Conservation (phyloP, 106 monocot genomes). For the Triglochin maritima region DNA sequence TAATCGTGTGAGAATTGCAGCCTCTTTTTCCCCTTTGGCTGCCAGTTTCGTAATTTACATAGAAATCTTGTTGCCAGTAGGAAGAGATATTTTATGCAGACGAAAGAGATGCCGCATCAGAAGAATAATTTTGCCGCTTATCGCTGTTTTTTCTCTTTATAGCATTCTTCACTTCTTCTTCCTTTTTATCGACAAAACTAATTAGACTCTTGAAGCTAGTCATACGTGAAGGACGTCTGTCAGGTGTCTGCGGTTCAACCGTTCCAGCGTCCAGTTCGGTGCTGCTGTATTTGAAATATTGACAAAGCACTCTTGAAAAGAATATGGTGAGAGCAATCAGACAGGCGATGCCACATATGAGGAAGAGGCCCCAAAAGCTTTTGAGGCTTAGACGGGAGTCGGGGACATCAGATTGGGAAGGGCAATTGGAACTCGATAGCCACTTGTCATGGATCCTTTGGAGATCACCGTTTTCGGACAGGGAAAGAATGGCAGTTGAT, state of each 20-base stretch:
- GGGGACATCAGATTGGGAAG: constrained; percentile 11
- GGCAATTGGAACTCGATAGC: constrained; percentile 25
- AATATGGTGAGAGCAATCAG: constrained; percentile 45
- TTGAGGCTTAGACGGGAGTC: constrained; percentile 35
- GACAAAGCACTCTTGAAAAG: constrained; percentile 47
- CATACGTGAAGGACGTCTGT: constrained; percentile 12
- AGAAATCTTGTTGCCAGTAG: no score
- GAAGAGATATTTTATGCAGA: no score
- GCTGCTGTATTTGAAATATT: constrained; percentile 37
- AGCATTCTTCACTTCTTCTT: constrained; percentile 39
- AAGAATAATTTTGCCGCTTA: constrained; percentile 19
- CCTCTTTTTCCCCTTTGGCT: no score
- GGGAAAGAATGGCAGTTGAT: constrained; percentile 73
- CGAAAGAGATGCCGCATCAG: not conserved
- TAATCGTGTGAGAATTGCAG: no score
- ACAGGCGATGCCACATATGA: constrained; percentile 63
- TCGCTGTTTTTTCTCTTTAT: constrained; percentile 46
- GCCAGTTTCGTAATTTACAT: no score
- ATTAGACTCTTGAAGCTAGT: constrained; percentile 43
- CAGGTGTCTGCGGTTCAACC: not conserved
- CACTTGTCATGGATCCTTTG: constrained; percentile 89
- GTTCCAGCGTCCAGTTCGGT: not conserved
- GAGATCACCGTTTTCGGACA: constrained; percentile 86
- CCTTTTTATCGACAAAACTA: constrained; percentile 68
- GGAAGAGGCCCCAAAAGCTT: constrained; percentile 94